Evolutionary conservation across 1,284 basidiomycete species (phyloP).

Genomic region (Moesziomyces sp.): DNA sequence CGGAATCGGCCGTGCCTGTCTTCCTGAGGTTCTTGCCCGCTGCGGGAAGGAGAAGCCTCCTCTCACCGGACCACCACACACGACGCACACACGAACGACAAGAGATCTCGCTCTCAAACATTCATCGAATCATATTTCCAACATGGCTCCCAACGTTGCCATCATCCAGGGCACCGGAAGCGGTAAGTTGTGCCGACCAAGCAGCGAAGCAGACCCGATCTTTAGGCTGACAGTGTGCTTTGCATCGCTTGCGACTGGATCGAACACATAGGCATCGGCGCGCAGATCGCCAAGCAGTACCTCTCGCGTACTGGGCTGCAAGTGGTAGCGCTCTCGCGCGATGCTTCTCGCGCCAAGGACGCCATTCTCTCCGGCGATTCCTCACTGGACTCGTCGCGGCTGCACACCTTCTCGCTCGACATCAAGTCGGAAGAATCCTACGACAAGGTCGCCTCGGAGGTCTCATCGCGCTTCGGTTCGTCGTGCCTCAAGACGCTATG

Average conservation of each 20-base stretch:
- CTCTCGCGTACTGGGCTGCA: slow-evolving; percentile 68
- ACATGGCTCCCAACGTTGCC: slow-evolving; percentile 54
- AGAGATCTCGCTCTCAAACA: too few relatives aligned
- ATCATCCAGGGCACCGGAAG: slow-evolving; percentile 59
- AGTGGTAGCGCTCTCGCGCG: slow-evolving; percentile 70
- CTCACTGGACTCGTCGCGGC: slow-evolving; percentile 52
- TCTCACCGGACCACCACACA: too few relatives aligned
- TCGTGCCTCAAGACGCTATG: slow-evolving; percentile 69
- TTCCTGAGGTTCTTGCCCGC: not conserved
- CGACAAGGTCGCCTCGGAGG: slow-evolving; percentile 66
- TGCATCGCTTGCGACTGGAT: not conserved
- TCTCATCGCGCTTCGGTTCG: slow-evolving; percentile 68
- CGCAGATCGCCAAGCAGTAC: slow-evolving; percentile 53
- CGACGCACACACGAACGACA: too few relatives aligned
- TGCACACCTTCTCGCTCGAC: slow-evolving; percentile 69
- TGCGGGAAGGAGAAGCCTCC: not conserved
- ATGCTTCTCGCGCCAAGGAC: slow-evolving; percentile 60
- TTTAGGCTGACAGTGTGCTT: too few relatives aligned
- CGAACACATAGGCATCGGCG: slow-evolving; percentile 41
- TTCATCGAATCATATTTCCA: not conserved
- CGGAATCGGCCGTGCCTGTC: not conserved
- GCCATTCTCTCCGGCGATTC: slow-evolving; percentile 59
- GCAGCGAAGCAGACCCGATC: not conserved
- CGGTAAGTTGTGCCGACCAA: slow-evolving; percentile 19
- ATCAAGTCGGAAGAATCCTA: slow-evolving; percentile 69